Conservation (phyloP, 805 yeast species). For the Jamesozyma hellenica region DNA sequence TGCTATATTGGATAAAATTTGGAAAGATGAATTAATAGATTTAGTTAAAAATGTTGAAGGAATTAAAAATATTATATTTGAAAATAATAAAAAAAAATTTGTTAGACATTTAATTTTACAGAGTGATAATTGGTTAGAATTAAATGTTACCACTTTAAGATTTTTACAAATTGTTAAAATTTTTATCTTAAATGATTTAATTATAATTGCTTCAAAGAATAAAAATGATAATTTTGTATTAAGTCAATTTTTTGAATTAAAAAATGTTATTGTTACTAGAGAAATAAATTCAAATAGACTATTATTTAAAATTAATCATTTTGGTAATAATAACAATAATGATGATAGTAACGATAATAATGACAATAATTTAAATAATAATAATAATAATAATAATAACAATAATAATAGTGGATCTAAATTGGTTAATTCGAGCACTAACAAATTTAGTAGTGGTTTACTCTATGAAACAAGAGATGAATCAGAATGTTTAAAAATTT, state of each 20-base stretch:
- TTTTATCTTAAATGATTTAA: conserved; percentile 65
- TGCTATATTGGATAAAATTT: conserved; percentile 62
- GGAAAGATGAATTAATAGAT: conserved; percentile 64
- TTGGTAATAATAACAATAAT: conserved; percentile 3
- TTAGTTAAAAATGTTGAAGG: conserved; percentile 81
- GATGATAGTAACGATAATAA: background rate
- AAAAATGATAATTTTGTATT: conserved; percentile 46
- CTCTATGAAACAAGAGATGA: conserved; percentile 20
- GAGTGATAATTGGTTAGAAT: conserved; percentile 76
- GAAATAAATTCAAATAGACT: conserved; percentile 15
- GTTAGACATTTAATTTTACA: conserved; percentile 75
- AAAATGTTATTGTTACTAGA: conserved; percentile 42
- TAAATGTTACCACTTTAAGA: conserved; percentile 78
- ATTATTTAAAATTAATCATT: conserved; percentile 13
- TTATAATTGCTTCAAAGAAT: conserved; percentile 62
- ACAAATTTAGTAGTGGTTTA: conserved; percentile 2
- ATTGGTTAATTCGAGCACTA: conserved; percentile 9
- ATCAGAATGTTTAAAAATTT: conserved; percentile 32
- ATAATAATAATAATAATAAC: conserved; percentile 1
- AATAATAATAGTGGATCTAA: background rate
- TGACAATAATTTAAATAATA: background rate
- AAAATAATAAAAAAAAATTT: conserved; percentile 1
- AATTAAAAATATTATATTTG: conserved; percentile 31
- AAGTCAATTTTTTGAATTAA: conserved; percentile 68
- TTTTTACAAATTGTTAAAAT: conserved; percentile 67